Conservation (phyloP, 179 eudicot species). For the Pouteria campechiana region DNA sequence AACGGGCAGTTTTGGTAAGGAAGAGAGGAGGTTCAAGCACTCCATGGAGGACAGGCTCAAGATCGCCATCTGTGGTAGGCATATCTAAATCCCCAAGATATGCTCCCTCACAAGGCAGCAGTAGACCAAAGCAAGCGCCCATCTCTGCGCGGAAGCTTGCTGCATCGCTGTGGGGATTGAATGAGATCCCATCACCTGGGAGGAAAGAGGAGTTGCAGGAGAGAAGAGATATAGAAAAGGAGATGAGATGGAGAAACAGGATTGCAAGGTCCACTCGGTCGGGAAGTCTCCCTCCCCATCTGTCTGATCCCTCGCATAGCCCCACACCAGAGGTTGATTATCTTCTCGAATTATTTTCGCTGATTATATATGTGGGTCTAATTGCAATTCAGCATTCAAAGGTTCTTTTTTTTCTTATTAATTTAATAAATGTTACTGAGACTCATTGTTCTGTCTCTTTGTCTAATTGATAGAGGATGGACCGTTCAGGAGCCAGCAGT, state of each 20-base stretch:
- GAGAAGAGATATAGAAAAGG: conserved; percentile 15
- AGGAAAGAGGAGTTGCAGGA: conserved; percentile 12
- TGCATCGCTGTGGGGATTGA: conserved; percentile 92
- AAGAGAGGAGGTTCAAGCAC: conserved; percentile 40
- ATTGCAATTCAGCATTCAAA: not conserved
- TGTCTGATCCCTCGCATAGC: conserved; percentile 98
- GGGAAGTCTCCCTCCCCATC: conserved; percentile 63
- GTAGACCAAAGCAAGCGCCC: conserved; percentile 33
- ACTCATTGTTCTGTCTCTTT: not conserved
- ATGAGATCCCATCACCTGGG: conserved; percentile 56
- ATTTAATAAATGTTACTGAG: not conserved
- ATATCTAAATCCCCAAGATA: conserved; percentile 43
- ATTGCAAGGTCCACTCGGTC: conserved; percentile 21
- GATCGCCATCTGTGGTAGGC: conserved; percentile 71
- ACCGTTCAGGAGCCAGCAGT: conserved; percentile 47
- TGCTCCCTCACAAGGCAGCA: conserved; percentile 23
- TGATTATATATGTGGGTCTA: not conserved
- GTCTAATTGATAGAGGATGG: conserved; percentile 41
- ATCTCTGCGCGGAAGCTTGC: conserved; percentile 90
- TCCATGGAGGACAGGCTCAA: conserved; percentile 46
- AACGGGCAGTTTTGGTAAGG: conserved; percentile 62
- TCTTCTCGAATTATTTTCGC: not conserved
- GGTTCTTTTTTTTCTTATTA: not conserved
- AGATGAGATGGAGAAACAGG: conserved; percentile 20
- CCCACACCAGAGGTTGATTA: conserved; percentile 77